Evolutionary conservation across 305 asterid species (phyloP).

Genomic region (Fraxinus velutina): DNA sequence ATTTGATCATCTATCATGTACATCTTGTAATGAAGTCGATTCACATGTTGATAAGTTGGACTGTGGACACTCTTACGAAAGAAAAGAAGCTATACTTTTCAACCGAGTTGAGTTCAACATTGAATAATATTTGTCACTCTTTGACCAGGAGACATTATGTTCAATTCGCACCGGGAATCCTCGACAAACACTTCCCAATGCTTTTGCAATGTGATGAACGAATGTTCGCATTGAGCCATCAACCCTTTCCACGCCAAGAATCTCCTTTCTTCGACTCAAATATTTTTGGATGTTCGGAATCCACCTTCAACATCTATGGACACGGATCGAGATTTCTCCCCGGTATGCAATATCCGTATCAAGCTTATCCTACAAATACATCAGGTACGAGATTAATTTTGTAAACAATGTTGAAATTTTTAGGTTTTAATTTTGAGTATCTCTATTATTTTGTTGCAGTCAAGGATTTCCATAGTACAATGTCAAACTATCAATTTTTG

Average conservation of each 20-base stretch:
- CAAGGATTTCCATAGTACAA: background rate
- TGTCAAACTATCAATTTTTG: background rate
- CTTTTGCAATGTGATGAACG: constrained; percentile 1
- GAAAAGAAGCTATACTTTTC: background rate
- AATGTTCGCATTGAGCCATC: background rate
- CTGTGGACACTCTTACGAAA: background rate
- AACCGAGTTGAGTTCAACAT: background rate
- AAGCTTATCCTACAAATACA: background rate
- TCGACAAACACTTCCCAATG: background rate
- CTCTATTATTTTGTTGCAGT: background rate
- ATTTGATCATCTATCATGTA: background rate
- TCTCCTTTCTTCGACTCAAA: background rate
- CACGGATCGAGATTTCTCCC: background rate
- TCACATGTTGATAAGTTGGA: background rate
- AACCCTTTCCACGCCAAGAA: background rate
- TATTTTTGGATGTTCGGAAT: background rate
- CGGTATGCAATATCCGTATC: background rate
- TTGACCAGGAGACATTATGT: background rate
- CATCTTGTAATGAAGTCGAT: background rate
- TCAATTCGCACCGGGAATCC: background rate
- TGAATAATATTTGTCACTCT: background rate
- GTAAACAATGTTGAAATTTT: background rate
- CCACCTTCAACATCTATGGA: background rate
- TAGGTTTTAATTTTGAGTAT: background rate
- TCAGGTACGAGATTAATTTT: background rate